A percentile compares a stretch with the other conserved stretches of the same genome.
phyloP scores from a whole-genome alignment of 306 rosid species.

The Herpetospermum pedunculosum region DNA sequence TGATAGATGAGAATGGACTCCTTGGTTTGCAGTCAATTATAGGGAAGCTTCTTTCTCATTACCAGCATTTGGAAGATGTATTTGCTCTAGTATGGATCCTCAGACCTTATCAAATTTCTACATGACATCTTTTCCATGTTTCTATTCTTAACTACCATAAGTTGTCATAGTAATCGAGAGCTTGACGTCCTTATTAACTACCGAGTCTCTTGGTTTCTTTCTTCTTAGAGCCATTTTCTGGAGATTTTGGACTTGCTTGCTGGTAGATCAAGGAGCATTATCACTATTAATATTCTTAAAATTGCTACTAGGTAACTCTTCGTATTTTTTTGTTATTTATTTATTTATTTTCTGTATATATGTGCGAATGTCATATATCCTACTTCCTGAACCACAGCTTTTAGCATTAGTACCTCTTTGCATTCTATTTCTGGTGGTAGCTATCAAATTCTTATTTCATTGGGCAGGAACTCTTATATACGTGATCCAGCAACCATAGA shows the following conservation, averaged over 20 bases:
- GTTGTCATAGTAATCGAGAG: neutral
- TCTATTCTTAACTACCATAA: neutral
- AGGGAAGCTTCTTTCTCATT: constrained; percentile 70
- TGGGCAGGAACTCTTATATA: constrained; percentile 48
- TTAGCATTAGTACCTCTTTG: neutral
- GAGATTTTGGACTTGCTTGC: constrained; percentile 60
- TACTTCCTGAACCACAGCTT: neutral
- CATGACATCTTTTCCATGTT: neutral
- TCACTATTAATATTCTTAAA: constrained; percentile 68
- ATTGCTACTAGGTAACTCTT: constrained; percentile 57
- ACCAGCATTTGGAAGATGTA: constrained; percentile 43
- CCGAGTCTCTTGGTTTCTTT: constrained; percentile 1
- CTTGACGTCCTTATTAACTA: neutral
- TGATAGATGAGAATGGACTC: constrained; percentile 48
- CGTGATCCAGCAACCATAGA: constrained; percentile 54
- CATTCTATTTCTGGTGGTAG: constrained; percentile 1
- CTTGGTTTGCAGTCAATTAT: constrained; percentile 68
- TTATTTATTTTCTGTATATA: neutral
- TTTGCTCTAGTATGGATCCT: constrained; percentile 43
- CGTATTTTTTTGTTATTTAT: neutral
- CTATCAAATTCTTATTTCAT: constrained; percentile 20
- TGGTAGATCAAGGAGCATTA: constrained; percentile 51
- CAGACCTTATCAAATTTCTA: constrained; percentile 9
- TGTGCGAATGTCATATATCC: neutral
- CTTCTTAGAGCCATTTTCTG: constrained; percentile 58